Percentiles rank a stretch among this genome's conserved stretches.
phyloP scores from a whole-genome alignment of 75 land plant genomes.

The Pinus taeda region DNA sequence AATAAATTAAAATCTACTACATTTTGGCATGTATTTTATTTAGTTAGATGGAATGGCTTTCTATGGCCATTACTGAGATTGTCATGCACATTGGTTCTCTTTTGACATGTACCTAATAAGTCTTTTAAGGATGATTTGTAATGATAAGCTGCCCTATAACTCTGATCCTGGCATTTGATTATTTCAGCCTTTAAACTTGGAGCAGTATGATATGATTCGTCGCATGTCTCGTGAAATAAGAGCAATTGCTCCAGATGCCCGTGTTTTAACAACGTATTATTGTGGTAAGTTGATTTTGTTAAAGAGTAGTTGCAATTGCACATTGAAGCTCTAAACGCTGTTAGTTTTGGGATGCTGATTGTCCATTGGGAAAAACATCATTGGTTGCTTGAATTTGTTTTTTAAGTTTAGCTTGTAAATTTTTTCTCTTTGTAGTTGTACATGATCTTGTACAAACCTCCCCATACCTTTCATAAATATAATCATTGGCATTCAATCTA shows the following conservation, averaged over 20 bases:
- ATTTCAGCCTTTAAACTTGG: constrained; percentile 82
- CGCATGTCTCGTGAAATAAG: constrained; percentile 79
- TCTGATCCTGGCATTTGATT: neutral
- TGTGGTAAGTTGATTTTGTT: constrained; percentile 52
- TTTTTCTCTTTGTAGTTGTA: neutral
- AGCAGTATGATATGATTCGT: constrained; percentile 78
- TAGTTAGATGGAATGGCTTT: neutral
- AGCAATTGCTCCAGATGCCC: constrained; percentile 86
- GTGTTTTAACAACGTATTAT: constrained; percentile 96
- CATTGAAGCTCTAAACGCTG: too few relatives aligned
- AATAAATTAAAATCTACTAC: neutral
- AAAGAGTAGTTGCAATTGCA: neutral
- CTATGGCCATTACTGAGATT: neutral
- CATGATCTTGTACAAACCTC: neutral
- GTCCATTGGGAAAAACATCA: too few relatives aligned
- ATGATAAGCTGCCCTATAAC: neutral
- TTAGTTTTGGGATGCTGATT: neutral
- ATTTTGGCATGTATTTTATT: neutral
- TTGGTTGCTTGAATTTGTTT: neutral
- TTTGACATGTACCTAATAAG: neutral
- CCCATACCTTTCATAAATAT: neutral
- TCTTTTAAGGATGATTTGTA: neutral
- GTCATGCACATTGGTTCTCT: neutral
- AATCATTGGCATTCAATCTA: neutral
- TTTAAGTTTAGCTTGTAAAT: neutral